Evolutionary conservation across 139 green algal species (phyloP).

Genomic region (Coelastrella sp.): DNA sequence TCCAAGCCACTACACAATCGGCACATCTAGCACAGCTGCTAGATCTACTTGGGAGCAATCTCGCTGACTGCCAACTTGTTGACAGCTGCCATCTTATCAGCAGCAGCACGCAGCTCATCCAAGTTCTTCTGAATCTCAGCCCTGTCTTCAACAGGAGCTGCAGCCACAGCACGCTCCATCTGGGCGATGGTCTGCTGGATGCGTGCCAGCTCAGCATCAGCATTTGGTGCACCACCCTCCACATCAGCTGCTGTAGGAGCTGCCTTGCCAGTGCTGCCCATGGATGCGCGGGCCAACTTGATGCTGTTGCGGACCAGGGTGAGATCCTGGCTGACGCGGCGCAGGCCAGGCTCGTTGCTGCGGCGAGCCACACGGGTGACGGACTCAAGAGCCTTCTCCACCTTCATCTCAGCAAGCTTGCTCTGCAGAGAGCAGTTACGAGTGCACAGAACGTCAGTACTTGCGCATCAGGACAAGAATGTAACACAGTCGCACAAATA

Average conservation of each 20-base stretch:
- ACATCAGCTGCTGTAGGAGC: slow-evolving; percentile 4
- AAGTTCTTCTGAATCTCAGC: slow-evolving; percentile 47
- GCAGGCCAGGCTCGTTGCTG: slow-evolving; percentile 48
- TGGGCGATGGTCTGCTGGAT: slow-evolving; percentile 47
- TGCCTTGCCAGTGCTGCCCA: slow-evolving; percentile 29
- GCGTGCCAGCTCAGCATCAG: slow-evolving; percentile 31
- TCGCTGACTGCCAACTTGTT: slow-evolving; percentile 36
- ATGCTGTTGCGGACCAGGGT: slow-evolving; percentile 47
- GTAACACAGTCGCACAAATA: too few species aligned
- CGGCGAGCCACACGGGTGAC: slow-evolving; percentile 29
- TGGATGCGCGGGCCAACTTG: slow-evolving; percentile 44
- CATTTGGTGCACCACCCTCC: background rate
- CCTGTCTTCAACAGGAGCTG: slow-evolving; percentile 32
- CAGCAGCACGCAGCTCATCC: slow-evolving; percentile 26
- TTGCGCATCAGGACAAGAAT: too few species aligned
- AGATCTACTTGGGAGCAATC: background rate
- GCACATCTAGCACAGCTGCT: too few species aligned
- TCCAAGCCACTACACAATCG: too few species aligned
- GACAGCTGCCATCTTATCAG: slow-evolving; percentile 32
- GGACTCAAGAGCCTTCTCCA: slow-evolving; percentile 48
- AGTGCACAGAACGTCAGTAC: background rate
- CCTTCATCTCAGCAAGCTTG: slow-evolving; percentile 77
- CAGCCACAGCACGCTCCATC: slow-evolving; percentile 49
- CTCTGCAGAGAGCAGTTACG: slow-evolving; percentile 43
- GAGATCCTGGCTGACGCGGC: slow-evolving; percentile 50